Percentiles rank a stretch among this genome's conserved stretches.
These are phyloP conservation scores for Amphirosellinia nigrospora DNA, from an alignment of 495 filamentous ascomycete species.

Conservation along the genomic window DNA sequence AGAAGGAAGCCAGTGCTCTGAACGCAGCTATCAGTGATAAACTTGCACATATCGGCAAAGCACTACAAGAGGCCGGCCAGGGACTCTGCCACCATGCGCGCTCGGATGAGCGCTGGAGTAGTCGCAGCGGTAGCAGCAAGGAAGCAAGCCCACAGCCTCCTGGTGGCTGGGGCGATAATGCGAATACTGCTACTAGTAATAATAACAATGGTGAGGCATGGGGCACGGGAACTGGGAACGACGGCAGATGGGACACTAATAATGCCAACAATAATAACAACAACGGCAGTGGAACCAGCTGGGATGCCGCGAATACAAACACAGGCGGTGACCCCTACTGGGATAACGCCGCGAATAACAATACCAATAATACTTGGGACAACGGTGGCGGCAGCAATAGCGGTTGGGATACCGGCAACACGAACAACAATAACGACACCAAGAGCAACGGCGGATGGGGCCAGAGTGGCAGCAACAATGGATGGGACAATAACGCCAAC, in stretches of 20 bases:
- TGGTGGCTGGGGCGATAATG: slow-evolving; percentile 6
- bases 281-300: slow-evolving; percentile 14
- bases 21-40: background rate
- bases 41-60: background rate
- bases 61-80: background rate
- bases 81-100: slow-evolving; percentile 13
- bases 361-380: slow-evolving; percentile 3
- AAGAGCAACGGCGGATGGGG: slow-evolving; percentile 20
- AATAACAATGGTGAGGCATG: slow-evolving; percentile 2
- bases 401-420: slow-evolving; percentile 13
- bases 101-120: slow-evolving; percentile 27
- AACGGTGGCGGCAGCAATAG: background rate
- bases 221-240: background rate
- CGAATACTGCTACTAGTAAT: slow-evolving; percentile 21
- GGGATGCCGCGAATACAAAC: slow-evolving; percentile 15
- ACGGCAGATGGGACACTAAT: background rate
- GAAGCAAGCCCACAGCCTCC: slow-evolving; percentile 15
- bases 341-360: slow-evolving; percentile 13
- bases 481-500: slow-evolving; percentile 16
- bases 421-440: slow-evolving; percentile 24
- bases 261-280: slow-evolving; percentile 9
- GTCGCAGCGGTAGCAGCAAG: slow-evolving; percentile 27
- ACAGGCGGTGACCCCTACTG: slow-evolving; percentile 7
- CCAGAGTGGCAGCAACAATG: background rate
- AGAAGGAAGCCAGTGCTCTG: background rate